Percentiles rank a stretch among this genome's conserved stretches.
phyloP scores from a whole-genome alignment of 352 stramenopile species.

The Thalassiosira livingstoniorum region DNA sequence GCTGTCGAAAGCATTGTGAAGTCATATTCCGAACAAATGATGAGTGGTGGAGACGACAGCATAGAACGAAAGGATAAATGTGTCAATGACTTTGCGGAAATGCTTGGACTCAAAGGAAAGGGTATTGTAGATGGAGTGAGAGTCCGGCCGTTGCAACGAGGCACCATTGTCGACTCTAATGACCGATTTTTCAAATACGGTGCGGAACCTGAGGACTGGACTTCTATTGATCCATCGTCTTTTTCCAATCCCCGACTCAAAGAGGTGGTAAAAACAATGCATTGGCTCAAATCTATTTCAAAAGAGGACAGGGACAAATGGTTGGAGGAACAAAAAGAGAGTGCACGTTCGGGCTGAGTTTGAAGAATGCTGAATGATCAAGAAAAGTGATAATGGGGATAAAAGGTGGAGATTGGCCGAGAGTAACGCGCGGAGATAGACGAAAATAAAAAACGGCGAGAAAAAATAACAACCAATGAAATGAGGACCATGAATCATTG shows the following conservation, averaged over 20 bases:
- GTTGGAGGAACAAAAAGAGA: too few species aligned
- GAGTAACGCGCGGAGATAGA: too few species aligned
- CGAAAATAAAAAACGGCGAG: too few species aligned
- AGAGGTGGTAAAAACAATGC: slow-evolving; percentile 28
- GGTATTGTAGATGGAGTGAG: too few species aligned
- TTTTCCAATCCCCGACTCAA: slow-evolving; percentile 29
- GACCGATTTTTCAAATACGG: slow-evolving; percentile 58
- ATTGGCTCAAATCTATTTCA: too few species aligned
- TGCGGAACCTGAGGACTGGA: slow-evolving; percentile 51
- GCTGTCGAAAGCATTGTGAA: slow-evolving; percentile 75
- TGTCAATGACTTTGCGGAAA: slow-evolving; percentile 73
- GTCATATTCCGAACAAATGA: slow-evolving; percentile 65
- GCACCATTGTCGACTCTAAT: slow-evolving; percentile 13
- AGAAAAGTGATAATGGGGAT: too few species aligned
- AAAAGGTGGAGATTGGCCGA: too few species aligned
- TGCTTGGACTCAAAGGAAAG: slow-evolving; percentile 69
- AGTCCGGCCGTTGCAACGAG: slow-evolving; percentile 23
- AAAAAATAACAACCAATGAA: too few species aligned
- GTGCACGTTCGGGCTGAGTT: too few species aligned
- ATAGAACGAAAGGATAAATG: slow-evolving; percentile 71
- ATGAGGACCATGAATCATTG: too few species aligned
- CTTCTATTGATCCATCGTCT: slow-evolving; percentile 25
- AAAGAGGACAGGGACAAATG: too few species aligned
- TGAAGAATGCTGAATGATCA: too few species aligned
- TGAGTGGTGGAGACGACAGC: slow-evolving; percentile 69